Conservation (phyloP, 257 asterid species). For the Scutellaria barbata region DNA sequence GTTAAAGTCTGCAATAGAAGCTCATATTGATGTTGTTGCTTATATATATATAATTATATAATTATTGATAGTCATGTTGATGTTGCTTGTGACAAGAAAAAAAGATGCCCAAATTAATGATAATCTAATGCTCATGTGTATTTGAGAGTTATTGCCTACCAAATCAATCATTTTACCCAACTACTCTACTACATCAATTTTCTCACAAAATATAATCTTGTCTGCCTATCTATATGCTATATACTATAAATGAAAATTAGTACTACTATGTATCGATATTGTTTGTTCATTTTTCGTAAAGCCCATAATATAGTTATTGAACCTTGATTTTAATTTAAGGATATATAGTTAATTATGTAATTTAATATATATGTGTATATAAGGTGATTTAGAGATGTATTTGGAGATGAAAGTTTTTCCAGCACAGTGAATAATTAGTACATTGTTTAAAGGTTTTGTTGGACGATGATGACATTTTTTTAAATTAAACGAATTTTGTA, state of each 20-base stretch:
- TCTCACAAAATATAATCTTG: background rate
- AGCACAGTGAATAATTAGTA: background rate
- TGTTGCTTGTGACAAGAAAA: slow-evolving; percentile 12
- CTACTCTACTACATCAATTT: background rate
- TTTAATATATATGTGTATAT: too few relatives aligned
- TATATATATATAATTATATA: too few relatives aligned
- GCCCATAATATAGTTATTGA: too few relatives aligned
- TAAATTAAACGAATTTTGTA: too few relatives aligned
- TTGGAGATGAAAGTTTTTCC: background rate
- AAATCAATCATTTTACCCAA: slow-evolving; percentile 38
- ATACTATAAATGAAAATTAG: too few relatives aligned
- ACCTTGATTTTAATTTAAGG: too few relatives aligned
- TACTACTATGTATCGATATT: too few relatives aligned
- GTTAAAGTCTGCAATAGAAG: slow-evolving; percentile 24
- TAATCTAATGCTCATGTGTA: background rate
- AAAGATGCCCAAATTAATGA: background rate
- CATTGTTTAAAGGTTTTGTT: background rate
- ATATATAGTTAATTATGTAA: too few relatives aligned
- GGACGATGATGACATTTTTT: background rate
- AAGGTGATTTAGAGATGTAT: background rate
- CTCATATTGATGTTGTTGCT: background rate
- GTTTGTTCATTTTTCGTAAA: too few relatives aligned
- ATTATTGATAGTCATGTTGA: too few relatives aligned
- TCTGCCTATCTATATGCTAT: background rate
- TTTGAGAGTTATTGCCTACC: slow-evolving; percentile 51